Evolutionary conservation across 177 flowering plant species (phyloP).

Genomic region (Vitis hybrid): DNA sequence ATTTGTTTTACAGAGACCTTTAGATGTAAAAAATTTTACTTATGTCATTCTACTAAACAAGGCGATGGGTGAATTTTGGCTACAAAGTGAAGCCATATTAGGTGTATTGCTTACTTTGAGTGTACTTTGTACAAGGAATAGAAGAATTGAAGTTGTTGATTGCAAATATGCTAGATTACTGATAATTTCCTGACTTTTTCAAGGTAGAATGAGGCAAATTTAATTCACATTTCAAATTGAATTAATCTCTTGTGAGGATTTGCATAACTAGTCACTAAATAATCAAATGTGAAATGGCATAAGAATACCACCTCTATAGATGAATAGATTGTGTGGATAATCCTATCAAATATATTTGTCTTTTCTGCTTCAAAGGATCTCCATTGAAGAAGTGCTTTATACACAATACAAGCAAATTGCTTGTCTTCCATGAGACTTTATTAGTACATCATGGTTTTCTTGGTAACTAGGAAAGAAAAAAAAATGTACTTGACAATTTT

Average conservation of each 20-base stretch:
- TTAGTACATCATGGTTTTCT: constrained; percentile 69
- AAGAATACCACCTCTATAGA: constrained; percentile 52
- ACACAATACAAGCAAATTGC: constrained; percentile 61
- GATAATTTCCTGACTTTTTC: constrained; percentile 48
- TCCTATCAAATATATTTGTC: constrained; percentile 67
- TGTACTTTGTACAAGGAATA: constrained; percentile 67
- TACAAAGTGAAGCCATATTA: constrained; percentile 35
- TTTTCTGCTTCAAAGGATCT: constrained; percentile 84
- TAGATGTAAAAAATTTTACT: constrained; percentile 15
- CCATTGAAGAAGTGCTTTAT: constrained; percentile 75
- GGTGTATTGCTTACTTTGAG: constrained; percentile 58
- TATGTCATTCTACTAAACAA: constrained; percentile 76
- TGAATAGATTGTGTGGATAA: constrained; percentile 61
- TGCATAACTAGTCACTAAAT: background rate
- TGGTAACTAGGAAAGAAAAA: constrained; percentile 20
- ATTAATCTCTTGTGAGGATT: background rate
- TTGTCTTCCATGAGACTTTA: constrained; percentile 65
- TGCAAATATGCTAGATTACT: constrained; percentile 69
- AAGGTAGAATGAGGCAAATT: constrained; percentile 10
- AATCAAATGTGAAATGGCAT: background rate
- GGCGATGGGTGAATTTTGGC: constrained; percentile 42
- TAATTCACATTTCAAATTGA: constrained; percentile 3
- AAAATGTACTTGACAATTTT: background rate
- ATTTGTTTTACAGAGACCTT: constrained; percentile 2
- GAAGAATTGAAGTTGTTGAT: constrained; percentile 63